Evolutionary conservation across 75 land plant genomes (phyloP), one percentile per base, ranked within the genome.

Genomic region (Ceratopteris richardii): DNA sequence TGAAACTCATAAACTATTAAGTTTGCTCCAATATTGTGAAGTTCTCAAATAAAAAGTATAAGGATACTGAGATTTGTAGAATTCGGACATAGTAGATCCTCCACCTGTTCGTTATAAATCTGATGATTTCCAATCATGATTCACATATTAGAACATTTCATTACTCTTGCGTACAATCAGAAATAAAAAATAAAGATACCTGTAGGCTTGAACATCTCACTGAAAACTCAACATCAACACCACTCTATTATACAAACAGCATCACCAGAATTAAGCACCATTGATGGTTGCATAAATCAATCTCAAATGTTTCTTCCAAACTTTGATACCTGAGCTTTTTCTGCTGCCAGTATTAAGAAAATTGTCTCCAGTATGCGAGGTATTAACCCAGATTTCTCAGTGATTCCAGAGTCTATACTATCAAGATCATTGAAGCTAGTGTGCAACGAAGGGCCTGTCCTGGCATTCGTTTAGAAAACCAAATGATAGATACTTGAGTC

Each of bases 81-180:
- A 22, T 24, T 61, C 1, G 67, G 67, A 24, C 55, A 62, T 16
- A 65, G 48, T 5, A 65, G 46, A 44, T 65, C 67, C 28, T 37
- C 39, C 20, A 65, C 67, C 41, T 65, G 67, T 62, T 65, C 67
- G 22, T 65, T 65, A 27, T 65, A 65, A 31, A 65, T 65, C 67
- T 65, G 67, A 12, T 10, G 10, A 36, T 37, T 17, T n/a, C n/a
- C n/a, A n/a, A n/a, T n/a, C n/a, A n/a, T n/a, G n/a, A n/a, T n/a
- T n/a, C n/a, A n/a, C n/a, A n/a, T n/a, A n/a, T n/a, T n/a, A n/a
- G n/a, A n/a, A n/a, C n/a, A n/a, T n/a, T n/a, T n/a, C n/a, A n/a
- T n/a, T n/a, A n/a, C n/a, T n/a, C n/a, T n/a, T n/a, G n/a, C n/a
- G n/a, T n/a, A n/a, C n/a, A n/a, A n/a, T n/a, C n/a, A n/a, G 20